Base-by-base conservation (phyloP, 345 rosid genomes). In the Camelina sativa region DNA sequence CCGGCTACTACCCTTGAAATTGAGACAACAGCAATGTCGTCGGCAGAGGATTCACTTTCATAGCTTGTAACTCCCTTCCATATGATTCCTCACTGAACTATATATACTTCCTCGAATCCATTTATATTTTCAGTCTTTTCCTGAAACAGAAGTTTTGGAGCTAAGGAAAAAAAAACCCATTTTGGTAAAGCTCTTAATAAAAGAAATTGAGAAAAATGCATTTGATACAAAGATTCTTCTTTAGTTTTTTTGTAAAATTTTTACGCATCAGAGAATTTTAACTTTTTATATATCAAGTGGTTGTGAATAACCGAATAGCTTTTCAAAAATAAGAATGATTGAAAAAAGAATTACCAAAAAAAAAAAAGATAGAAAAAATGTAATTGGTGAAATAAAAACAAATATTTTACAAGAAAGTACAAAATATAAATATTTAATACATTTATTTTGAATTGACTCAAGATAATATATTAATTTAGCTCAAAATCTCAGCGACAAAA, bases 1-100 rank as follows among this genome's bases (percentile, higher is more conserved):
- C 91, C 2, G 89, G 92, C 30, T 88, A 88, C 83, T 79, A 80
- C 25, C 81, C 80, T 67, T 86, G 74, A 85, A 58, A 46, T 0
- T 7, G 3, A 54, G 63, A 38, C 32, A n/a, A 55, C 53, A 54
- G 38, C 30, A 61, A 17, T 25, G 60, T 61, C 69, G 34, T 44
- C 54, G 54, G 62, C 28, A 25, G 28, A 25, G 28, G 28, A 25
- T 25, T 25, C 28, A 25, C 28, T 25, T 25, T 25, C 28, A 3
- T 25, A 25, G 37, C 25, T 20, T 64, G 46, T 43, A 62, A 63
- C 59, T 37, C 20, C 11, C 56, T 15, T 25, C 51, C 32, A 11
- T 46, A 15, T 58, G 59, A 60, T 46, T 30, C 22, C 20, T 68
- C 23, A 23, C 62, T 40, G 22, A 53, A 12, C 34, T 48, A 48